A percentile compares a stretch with the other conserved stretches of the same genome.
Evolutionary conservation across 805 yeast species (phyloP).

Genomic region (Yarrowia sp.): DNA sequence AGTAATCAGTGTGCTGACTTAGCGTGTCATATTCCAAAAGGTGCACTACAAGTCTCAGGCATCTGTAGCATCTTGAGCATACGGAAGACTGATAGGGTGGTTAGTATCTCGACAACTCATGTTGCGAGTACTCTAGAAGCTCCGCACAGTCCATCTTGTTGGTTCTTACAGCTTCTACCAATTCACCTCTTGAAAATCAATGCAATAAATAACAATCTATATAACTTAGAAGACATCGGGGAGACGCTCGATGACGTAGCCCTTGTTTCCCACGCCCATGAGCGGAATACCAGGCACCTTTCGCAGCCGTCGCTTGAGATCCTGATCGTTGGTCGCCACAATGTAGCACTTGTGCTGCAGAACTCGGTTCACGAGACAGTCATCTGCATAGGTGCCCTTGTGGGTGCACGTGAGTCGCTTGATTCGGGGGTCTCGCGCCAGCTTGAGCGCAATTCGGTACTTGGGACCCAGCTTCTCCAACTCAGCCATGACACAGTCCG

Average conservation of each 20-base stretch:
- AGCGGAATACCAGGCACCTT: conserved; percentile 97
- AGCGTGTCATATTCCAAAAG: no score
- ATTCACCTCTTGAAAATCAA: neutral
- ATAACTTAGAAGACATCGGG: conserved; percentile 65
- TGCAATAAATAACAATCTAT: conserved; percentile 11
- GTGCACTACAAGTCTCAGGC: no score
- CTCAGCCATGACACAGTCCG: conserved; percentile 98
- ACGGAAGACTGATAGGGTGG: no score
- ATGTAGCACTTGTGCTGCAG: conserved; percentile 95
- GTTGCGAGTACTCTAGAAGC: no score
- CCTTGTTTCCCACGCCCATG: conserved; percentile 92
- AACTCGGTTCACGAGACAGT: conserved; percentile 88
- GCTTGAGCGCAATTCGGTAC: conserved; percentile 84
- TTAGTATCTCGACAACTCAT: no score
- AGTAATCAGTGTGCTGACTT: no score
- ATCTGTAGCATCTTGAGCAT: no score
- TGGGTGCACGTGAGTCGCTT: conserved; percentile 85
- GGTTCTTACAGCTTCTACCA: no score
- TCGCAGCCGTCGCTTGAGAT: conserved; percentile 86
- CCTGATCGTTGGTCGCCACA: conserved; percentile 98
- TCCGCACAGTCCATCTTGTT: no score
- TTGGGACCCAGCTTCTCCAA: conserved; percentile 93
- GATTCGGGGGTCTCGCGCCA: conserved; percentile 93
- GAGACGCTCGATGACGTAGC: conserved; percentile 88
- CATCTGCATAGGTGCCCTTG: conserved; percentile 97